Base-by-base conservation (phyloP, 2,329 filamentous ascomycete genomes). In the Albifimbria verrucaria region DNA sequence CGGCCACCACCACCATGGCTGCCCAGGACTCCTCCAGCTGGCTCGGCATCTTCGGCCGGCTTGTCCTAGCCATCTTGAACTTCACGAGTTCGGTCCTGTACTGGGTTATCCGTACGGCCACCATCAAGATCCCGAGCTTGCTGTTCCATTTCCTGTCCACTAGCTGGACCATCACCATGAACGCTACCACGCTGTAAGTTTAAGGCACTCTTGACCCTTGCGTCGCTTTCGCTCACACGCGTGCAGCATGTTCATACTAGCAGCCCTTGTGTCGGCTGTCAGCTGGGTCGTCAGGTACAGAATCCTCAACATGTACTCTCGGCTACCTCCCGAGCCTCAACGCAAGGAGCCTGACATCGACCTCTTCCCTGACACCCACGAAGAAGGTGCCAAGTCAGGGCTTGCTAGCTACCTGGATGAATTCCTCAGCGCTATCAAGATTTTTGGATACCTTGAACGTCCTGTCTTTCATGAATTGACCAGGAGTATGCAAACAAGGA, bases 381-480 rank as follows among this genome's bases (percentile, higher is more conserved):
- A 96, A 60, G 89, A 89, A 48, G 92, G 92, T 57, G 86, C 86
- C 25, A 99, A 99, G 70, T 87, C 92, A 1, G 94, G 93, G 1
- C 77, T 99, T 44, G 86, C 91, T n/a, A 99, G 92, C 68, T 99
- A 99, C 62, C 79, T 99, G 23, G 94, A 99, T 71, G 95, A 99
- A 69, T 99, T 99, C 63, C 77, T 99, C 21, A 97, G 92, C 67
- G 94, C 95, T 25, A 99, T 99, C 76, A 99, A 97, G 72, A 94
- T 99, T 53, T 99, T 99, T 72, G 94, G 94, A 9, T 99, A 97
- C 66, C 77, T 99, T 43, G 94, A 99, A 69, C 85, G 94, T 23
- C 92, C 94, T 0, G 94, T 99, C 42, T 99, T 99, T 65, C 95
- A 99, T 66, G 94, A 99, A 72, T 82, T 99, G 62, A 99, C 94